Conservation (phyloP, 352 stramenopile species). For the Pythium coloratum region DNA sequence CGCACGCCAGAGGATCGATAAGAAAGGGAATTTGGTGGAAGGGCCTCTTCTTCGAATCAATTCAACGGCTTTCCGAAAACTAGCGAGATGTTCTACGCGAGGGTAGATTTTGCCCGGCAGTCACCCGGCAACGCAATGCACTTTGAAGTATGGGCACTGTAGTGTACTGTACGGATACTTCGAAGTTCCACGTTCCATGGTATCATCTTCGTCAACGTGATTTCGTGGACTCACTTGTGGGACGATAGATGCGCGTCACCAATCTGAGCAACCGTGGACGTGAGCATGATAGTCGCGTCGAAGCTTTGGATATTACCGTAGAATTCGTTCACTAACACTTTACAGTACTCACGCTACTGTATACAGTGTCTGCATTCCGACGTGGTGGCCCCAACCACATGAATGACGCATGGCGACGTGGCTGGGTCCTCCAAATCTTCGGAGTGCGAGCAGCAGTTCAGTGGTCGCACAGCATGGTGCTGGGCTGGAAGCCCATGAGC, state of each 20-base stretch:
- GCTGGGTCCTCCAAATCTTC: neutral
- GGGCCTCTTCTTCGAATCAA: neutral
- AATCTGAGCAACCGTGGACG: too few relatives aligned
- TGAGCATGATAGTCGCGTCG: too few relatives aligned
- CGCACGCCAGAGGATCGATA: neutral
- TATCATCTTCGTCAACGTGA: too few relatives aligned
- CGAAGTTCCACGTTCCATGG: too few relatives aligned
- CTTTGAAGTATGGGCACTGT: too few relatives aligned
- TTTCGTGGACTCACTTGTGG: too few relatives aligned
- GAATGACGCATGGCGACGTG: neutral
- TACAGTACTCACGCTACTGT: neutral
- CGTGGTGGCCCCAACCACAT: neutral
- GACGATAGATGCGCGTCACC: too few relatives aligned
- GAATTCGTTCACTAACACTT: neutral
- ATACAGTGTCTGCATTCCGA: neutral
- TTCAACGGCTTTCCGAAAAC: neutral
- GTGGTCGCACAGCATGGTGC: neutral
- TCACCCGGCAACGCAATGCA: too few relatives aligned
- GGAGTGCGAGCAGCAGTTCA: neutral
- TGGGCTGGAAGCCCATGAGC: too few relatives aligned
- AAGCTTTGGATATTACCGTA: neutral
- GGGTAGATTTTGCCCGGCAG: neutral
- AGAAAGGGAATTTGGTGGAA: neutral
- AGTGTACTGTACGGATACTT: too few relatives aligned
- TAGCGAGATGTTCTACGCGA: neutral